Conservation (phyloP, 2,329 filamentous ascomycete species). For the Ophiostoma tasmaniense region DNA sequence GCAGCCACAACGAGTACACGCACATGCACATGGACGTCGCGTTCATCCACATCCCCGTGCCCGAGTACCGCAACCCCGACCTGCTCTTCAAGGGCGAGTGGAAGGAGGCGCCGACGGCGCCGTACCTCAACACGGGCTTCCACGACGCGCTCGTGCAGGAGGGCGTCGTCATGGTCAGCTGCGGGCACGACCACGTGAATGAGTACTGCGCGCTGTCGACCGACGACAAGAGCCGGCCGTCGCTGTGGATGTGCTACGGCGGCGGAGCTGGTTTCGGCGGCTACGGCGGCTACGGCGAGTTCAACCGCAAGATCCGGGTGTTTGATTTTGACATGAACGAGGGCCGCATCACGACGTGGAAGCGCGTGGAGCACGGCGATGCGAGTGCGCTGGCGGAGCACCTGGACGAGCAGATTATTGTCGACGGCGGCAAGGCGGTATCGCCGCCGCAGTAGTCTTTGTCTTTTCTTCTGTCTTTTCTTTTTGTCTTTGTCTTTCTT, state of each 20-base stretch:
- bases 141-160: conserved; percentile 79
- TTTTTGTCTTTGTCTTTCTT: background rate
- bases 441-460: conserved; percentile 26
- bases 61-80: conserved; percentile 65
- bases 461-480: background rate
- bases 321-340: conserved; percentile 93
- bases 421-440: conserved; percentile 48
- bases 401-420: conserved; percentile 56
- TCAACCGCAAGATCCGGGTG: conserved; percentile 72
- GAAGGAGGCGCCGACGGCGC: conserved; percentile 79
- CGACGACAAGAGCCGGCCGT: conserved; percentile 46
- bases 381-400: conserved; percentile 30
- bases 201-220: conserved; percentile 79
- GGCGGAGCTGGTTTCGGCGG: conserved; percentile 89
- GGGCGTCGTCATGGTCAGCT: conserved; percentile 78
- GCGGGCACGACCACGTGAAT: conserved; percentile 93
- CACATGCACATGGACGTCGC: conserved; percentile 92
- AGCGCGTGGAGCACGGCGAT: conserved; percentile 66
- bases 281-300: conserved; percentile 85
- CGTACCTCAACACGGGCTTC: conserved; percentile 85
- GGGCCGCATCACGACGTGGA: conserved; percentile 84
- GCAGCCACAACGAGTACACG: conserved; percentile 73
- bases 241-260: conserved; percentile 97
- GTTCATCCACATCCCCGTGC: conserved; percentile 94
- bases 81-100: conserved; percentile 60